Base-by-base conservation (phyloP, 257 asterid genomes). In the Gentiana macrophylla region DNA sequence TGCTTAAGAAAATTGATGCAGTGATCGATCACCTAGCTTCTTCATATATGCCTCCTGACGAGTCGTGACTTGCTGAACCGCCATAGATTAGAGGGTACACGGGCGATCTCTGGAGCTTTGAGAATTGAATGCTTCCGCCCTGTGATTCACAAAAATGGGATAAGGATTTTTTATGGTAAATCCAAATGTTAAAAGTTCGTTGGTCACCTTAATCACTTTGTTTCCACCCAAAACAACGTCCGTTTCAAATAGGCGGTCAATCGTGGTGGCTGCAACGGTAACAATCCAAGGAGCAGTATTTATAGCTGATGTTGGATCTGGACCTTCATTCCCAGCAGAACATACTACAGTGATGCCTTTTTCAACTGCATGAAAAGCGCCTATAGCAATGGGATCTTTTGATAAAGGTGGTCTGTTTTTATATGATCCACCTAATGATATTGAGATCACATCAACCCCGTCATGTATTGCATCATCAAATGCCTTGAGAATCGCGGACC, bases 261-360 rank as follows among this genome's bases (percentile, higher is more conserved):
- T 76, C 2, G 94, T 78, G 32, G 94, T 79, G 13, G 94, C 95
- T 4, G 84, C 92, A 9, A 86, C 92, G 0, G 97, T 79, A 5
- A 89, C 58, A 44, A 89, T 77, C 97, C 97, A 89, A 1, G 97
- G 97, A 46, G 91, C 95, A 5, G 65, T 70, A 37, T 89, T 89
- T 59, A 59, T 71, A 1, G 77, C 80, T 0, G 80, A 50, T 0
- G 4, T 3, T 3, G 80, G 1, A 12, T 12, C 13, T 15, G 86
- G 88, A 38, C 94, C 94, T 5, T 69, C 72, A 37, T 80, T 80
- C 6, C 89, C 94, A 0, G 85, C 94, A 0, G 92, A 79, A 70
- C 94, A 84, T 0, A 67, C 79, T 5, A 86, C 96, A 0, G 37
- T 54, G 32, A 84, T 81, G 59, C 91, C 94, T 53, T 75, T 80